Conservation (phyloP, 2,329 filamentous ascomycete genomes). For the Aspergillus awamori region DNA sequence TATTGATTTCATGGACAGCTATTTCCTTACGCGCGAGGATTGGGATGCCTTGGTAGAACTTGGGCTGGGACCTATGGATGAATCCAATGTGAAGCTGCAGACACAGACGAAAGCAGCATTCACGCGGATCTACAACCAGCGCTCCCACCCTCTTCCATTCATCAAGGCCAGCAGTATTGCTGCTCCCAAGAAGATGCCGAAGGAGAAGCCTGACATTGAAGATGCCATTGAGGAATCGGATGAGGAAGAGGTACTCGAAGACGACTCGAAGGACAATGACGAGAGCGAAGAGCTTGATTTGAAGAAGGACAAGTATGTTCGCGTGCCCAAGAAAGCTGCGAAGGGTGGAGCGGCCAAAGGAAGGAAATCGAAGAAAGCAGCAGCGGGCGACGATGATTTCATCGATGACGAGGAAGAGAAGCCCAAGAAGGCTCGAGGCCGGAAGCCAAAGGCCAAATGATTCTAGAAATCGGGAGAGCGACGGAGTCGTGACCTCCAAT, state of each 20-base stretch:
- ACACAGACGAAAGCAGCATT: conserved; percentile 85
- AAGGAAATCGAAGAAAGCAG: conserved; percentile 57
- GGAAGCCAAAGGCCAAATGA: conserved; percentile 33
- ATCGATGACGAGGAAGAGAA: conserved; percentile 51
- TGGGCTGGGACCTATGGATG: conserved; percentile 80
- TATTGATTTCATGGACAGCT: conserved; percentile 95
- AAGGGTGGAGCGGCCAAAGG: conserved; percentile 45
- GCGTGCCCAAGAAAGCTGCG: conserved; percentile 74
- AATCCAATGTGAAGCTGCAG: conserved; percentile 76
- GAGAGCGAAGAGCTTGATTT: conserved; percentile 80
- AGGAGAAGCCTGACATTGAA: conserved; percentile 88
- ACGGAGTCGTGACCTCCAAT: neutral
- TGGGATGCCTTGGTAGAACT: conserved; percentile 92
- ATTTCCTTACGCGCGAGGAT: conserved; percentile 92
- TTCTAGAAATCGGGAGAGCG: neutral
- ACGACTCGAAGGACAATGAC: conserved; percentile 60
- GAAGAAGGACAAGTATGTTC: conserved; percentile 95
- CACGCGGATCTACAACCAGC: conserved; percentile 85
- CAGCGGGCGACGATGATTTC: conserved; percentile 30
- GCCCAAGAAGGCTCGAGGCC: conserved; percentile 55
- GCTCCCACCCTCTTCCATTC: conserved; percentile 87
- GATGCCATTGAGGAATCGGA: conserved; percentile 95
- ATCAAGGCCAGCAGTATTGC: conserved; percentile 85
- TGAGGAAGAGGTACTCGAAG: conserved; percentile 62
- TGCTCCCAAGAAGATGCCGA: conserved; percentile 69